Conservation (phyloP, 2,329 filamentous ascomycete species). For the Podosphaera aphanis region DNA sequence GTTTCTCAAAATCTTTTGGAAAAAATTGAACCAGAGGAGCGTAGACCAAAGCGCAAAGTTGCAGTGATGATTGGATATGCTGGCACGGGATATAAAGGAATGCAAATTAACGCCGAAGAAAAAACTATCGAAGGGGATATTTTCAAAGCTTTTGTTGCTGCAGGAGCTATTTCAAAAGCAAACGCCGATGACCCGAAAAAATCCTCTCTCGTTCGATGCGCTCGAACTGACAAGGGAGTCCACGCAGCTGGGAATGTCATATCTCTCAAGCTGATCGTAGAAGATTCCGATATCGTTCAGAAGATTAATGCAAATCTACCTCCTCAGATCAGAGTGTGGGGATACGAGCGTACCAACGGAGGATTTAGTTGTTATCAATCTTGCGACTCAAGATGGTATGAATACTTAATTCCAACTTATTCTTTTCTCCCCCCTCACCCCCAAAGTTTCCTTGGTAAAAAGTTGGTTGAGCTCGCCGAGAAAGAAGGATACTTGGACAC, state of each 20-base stretch:
- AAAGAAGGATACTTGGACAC: conserved; percentile 48
- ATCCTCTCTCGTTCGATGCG: conserved; percentile 78
- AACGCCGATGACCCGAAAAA: conserved; percentile 96
- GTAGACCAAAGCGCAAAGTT: conserved; percentile 85
- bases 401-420: conserved; percentile 88
- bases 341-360: conserved; percentile 69
- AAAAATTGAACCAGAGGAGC: conserved; percentile 69
- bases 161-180: conserved; percentile 84
- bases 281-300: conserved; percentile 65
- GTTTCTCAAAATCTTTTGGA: conserved; percentile 38
- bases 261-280: conserved; percentile 83
- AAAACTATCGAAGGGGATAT: conserved; percentile 93
- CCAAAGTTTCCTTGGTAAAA: conserved; percentile 61
- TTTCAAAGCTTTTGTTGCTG: conserved; percentile 74
- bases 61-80: conserved; percentile 90
- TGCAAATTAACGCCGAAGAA: conserved; percentile 67
- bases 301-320: conserved; percentile 77
- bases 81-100: conserved; percentile 87
- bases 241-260: conserved; percentile 92
- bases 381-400: conserved; percentile 90
- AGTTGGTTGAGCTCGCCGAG: conserved; percentile 55
- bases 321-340: conserved; percentile 85
- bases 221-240: conserved; percentile 89
- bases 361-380: conserved; percentile 86
- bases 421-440: conserved; percentile 83